Base-by-base conservation (phyloP, 2,329 filamentous ascomycete species). In the Talaromyces sp. region DNA sequence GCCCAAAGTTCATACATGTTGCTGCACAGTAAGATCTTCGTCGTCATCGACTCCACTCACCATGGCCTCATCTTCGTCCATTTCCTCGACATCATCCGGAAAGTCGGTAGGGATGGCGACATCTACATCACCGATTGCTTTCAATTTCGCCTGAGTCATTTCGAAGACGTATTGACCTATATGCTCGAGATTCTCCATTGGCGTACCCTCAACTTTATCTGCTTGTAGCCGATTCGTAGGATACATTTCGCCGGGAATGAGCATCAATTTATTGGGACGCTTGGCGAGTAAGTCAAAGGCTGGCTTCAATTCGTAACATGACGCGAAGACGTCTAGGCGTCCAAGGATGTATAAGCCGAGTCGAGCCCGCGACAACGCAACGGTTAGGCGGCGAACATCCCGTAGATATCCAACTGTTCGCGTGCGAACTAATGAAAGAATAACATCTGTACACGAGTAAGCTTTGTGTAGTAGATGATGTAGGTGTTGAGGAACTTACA, bases 81-180 rank as follows among this genome's bases (percentile, higher is more conserved):
- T 72, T 31, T 73, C 73, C 13, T 75, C 71, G 54, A 70, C 75
- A 63, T 77, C 76, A 37, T 78, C 69, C 31, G 58, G 56, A 17
- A 61, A 47, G 11, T 50, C 41, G 39, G 54, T 45, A 39, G 56
- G 45, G 31, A 58, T 45, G 17, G 35, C 19, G 9, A 64, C 7
- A 41, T 27, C 22, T 50, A 64, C 58, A 11, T 47, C 62, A 10
- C 65, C 65, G 27, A 67, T 47, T 47, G 65, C 61, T 43, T 87
- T 84, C 1, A 89, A 77, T 77, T 89, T 90, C 8, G 87, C 87
- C 73, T 90, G 86, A 3, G 93, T 96, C 92, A 99, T 99, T 77
- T 99, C 92, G 75, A 87, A 97, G 25, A 99, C 94, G 77, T 97
- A 99, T 79, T 97, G 90, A 0, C 95, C 95, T 41, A 99, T 78